Percentiles rank a stretch among this genome's conserved stretches.
Evolutionary conservation across 1,284 basidiomycete genomes (phyloP).

Genomic region (Mycena citricolor): DNA sequence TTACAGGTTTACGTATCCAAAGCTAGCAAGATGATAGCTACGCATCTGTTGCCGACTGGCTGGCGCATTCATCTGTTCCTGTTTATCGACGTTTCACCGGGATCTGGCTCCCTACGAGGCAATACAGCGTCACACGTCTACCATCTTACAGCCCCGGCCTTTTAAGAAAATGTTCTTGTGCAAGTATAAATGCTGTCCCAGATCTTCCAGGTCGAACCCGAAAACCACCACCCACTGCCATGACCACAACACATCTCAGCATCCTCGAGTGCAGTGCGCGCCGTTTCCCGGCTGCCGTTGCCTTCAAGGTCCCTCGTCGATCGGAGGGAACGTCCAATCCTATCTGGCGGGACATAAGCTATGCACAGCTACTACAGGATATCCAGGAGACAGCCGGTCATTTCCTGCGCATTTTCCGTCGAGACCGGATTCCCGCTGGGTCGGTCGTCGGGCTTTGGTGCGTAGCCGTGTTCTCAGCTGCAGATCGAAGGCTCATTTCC

Average conservation of each 20-base stretch:
- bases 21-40: conserved; percentile 1
- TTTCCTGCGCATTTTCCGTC: conserved; percentile 49
- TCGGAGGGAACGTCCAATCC: conserved; percentile 36
- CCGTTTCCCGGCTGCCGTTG: conserved; percentile 43
- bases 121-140: conserved; percentile 17
- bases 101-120: conserved; percentile 21
- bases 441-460: conserved; percentile 71
- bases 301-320: conserved; percentile 49
- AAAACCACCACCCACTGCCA: conserved; percentile 23
- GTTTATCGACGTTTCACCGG: conserved; percentile 20
- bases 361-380: conserved; percentile 51
- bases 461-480: conserved; percentile 27
- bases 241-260: conserved; percentile 48
- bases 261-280: conserved; percentile 48
- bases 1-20: neutral
- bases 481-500: conserved; percentile 3
- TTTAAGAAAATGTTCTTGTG: conserved; percentile 5
- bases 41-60: conserved; percentile 8
- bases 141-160: conserved; percentile 18
- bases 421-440: conserved; percentile 43
- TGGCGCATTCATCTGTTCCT: conserved; percentile 20
- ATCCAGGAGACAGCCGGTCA: conserved; percentile 54
- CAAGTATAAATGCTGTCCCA: conserved; percentile 24
- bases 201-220: conserved; percentile 2
- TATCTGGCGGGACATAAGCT: conserved; percentile 53